Conservation (phyloP, 345 rosid genomes). For the Eucalyptus globulus region DNA sequence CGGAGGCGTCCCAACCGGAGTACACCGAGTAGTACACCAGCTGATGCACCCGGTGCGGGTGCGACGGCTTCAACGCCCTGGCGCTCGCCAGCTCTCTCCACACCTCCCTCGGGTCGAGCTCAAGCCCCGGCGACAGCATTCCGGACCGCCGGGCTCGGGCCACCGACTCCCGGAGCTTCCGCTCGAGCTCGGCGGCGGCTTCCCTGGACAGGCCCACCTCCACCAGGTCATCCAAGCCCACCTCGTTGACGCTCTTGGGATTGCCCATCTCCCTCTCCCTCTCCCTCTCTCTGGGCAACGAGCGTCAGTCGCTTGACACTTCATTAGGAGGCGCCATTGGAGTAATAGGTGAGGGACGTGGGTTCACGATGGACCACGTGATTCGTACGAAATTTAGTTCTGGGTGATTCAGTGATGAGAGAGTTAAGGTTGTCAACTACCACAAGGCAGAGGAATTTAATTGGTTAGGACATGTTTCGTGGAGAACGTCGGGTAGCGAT, state of each 20-base stretch:
- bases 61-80: constrained; percentile 50
- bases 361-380: not conserved
- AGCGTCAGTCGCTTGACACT: not conserved
- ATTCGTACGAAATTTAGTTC: not conserved
- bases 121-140: not conserved
- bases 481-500: not conserved
- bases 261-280: not conserved
- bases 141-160: not conserved
- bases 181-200: constrained; percentile 28
- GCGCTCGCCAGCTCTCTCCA: constrained; percentile 44
- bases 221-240: constrained; percentile 38
- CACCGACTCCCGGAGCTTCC: constrained; percentile 13
- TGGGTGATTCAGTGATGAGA: not conserved
- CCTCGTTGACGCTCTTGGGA: constrained; percentile 18
- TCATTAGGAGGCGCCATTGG: not conserved
- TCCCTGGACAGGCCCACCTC: constrained; percentile 32
- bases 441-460: not conserved
- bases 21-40: constrained; percentile 62
- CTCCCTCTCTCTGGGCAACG: not conserved
- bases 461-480: not conserved
- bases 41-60: constrained; percentile 66
- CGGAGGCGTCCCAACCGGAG: constrained; percentile 51
- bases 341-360: not conserved
- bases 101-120: constrained; percentile 38
- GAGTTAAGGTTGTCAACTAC: not conserved